These are phyloP conservation scores for Tetradesmus obliquus DNA, from an alignment of 139 green algal genomes.

Conservation along the genomic window DNA sequence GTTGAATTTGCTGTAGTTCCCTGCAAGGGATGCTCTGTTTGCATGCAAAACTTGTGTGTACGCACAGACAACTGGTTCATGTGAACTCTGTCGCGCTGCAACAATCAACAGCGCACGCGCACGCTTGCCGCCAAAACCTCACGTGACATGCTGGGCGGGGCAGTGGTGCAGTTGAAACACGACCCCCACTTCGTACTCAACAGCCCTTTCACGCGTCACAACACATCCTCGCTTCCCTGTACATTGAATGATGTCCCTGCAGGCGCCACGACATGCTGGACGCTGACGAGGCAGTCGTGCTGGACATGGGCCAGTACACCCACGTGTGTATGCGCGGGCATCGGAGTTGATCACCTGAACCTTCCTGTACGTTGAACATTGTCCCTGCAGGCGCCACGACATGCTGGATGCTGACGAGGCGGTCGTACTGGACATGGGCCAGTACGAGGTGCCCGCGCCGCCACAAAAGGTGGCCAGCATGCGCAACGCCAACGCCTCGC, in stretches of 20 bases:
- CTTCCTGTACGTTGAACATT: not conserved
- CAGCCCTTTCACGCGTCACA: not conserved
- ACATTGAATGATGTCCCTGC: not conserved
- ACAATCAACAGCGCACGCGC: too few relatives aligned
- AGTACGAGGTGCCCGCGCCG: slow-evolving; percentile 40
- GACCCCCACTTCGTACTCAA: too few relatives aligned
- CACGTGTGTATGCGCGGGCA: too few relatives aligned
- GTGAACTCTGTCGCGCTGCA: not conserved
- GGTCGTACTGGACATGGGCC: slow-evolving; percentile 60
- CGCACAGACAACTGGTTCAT: not conserved
- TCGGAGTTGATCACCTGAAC: too few relatives aligned
- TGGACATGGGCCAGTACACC: slow-evolving; percentile 66
- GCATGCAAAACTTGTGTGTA: not conserved
- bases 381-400: not conserved
- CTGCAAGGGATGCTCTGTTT: not conserved
- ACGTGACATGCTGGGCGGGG: too few relatives aligned
- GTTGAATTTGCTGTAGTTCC: too few relatives aligned
- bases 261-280: slow-evolving; percentile 15
- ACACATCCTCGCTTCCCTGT: too few relatives aligned
- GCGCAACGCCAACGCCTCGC: not conserved
- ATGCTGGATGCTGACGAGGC: slow-evolving; percentile 42
- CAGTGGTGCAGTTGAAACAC: too few relatives aligned
- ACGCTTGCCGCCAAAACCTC: too few relatives aligned
- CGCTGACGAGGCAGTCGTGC: slow-evolving; percentile 48
- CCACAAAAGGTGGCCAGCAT: not conserved